Conservation (phyloP, 2,329 filamentous ascomycete species). For the Aurifilum marmelostoma region DNA sequence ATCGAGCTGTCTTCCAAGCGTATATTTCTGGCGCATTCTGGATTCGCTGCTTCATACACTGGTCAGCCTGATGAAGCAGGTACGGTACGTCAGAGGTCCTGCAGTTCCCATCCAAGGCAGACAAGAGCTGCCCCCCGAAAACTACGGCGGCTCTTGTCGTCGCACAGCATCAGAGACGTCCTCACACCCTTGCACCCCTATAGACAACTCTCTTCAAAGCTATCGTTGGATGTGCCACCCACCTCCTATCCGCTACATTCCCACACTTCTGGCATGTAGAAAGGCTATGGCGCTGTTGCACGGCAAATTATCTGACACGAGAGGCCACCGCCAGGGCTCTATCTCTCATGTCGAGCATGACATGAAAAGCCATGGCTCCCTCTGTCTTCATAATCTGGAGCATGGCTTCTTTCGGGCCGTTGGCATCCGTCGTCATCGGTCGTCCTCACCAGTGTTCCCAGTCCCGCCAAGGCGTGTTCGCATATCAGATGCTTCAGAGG, state of each 20-base stretch:
- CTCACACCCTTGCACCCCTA: not conserved
- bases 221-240: not conserved
- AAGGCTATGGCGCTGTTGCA: constrained; percentile 8
- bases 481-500: constrained; percentile 18
- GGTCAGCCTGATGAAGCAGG: not conserved
- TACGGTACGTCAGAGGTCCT: not conserved
- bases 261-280: not conserved
- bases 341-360: constrained; percentile 17
- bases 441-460: not conserved
- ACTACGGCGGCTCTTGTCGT: not conserved
- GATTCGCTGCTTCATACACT: not conserved
- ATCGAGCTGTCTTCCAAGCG: too few species aligned
- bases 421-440: constrained; percentile 9
- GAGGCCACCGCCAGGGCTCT: not conserved
- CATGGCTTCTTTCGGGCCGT: constrained; percentile 14
- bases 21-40: not conserved
- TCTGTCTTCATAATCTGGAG: constrained; percentile 20
- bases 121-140: not conserved
- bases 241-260: not conserved
- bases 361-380: constrained; percentile 7
- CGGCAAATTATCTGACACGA: not conserved
- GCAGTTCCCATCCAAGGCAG: not conserved
- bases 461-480: constrained; percentile 1
- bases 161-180: not conserved
- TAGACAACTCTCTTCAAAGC: not conserved